phyloP scores from a whole-genome alignment of 2,329 filamentous ascomycete species.

The Aspergillus sp. region DNA sequence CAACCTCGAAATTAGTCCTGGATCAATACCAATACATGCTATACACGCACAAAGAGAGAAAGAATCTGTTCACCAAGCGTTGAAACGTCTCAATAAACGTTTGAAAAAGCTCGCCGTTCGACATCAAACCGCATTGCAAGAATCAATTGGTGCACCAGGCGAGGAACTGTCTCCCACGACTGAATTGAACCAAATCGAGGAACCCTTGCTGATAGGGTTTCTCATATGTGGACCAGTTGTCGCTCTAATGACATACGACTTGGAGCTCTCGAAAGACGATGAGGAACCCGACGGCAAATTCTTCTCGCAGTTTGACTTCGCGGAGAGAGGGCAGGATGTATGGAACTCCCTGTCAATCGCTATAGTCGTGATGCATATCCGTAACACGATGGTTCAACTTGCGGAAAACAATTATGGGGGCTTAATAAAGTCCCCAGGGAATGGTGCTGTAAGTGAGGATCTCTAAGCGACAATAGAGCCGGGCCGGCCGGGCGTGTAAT shows the following conservation, averaged over 20 bases:
- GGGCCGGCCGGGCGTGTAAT: background rate
- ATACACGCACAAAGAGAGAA: constrained; percentile 43
- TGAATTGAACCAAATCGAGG: constrained; percentile 12
- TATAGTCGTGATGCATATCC: constrained; percentile 55
- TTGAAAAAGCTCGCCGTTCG: constrained; percentile 44
- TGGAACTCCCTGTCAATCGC: constrained; percentile 61
- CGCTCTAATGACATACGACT: constrained; percentile 53
- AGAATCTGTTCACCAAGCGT: constrained; percentile 41
- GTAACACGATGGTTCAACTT: constrained; percentile 51
- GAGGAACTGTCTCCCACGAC: background rate
- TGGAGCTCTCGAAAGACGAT: constrained; percentile 32
- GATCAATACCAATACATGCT: constrained; percentile 47
- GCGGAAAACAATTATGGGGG: constrained; percentile 31
- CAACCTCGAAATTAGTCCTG: constrained; percentile 35
- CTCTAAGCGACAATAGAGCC: constrained; percentile 5
- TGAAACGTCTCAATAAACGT: constrained; percentile 45
- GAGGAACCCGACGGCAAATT: constrained; percentile 26
- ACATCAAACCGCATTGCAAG: constrained; percentile 38
- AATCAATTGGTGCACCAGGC: too few relatives aligned
- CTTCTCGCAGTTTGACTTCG: constrained; percentile 56
- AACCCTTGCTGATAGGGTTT: constrained; percentile 55
- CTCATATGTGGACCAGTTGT: constrained; percentile 55
- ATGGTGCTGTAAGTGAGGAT: constrained; percentile 13
- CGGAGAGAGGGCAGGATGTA: constrained; percentile 54
- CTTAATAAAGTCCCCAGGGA: constrained; percentile 13